Conservation (phyloP, 2,329 filamentous ascomycete genomes). For the Neurospora sp. region DNA sequence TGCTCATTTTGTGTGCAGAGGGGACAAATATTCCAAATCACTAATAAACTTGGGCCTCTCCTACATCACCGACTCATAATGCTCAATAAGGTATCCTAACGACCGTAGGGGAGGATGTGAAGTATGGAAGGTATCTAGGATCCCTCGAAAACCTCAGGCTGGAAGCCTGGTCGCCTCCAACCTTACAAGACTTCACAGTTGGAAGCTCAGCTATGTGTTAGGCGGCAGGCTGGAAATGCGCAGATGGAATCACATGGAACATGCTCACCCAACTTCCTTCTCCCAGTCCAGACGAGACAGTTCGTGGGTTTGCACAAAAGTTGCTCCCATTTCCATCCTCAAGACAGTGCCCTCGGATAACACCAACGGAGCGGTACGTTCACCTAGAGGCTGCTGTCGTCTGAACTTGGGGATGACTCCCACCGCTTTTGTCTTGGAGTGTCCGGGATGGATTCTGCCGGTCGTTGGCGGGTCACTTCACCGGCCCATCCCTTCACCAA, state of each 20-base stretch:
- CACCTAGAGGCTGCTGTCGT: background rate
- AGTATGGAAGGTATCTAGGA: background rate
- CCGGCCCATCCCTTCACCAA: background rate
- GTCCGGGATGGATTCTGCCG: background rate
- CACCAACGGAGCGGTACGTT: background rate
- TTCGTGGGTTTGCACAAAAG: background rate
- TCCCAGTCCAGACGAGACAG: background rate
- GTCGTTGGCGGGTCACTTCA: background rate
- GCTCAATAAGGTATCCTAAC: background rate
- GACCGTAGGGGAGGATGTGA: background rate
- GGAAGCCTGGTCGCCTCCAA: background rate
- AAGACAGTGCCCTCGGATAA: background rate
- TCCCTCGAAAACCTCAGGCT: background rate
- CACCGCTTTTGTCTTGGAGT: background rate
- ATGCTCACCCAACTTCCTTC: background rate
- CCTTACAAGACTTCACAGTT: background rate
- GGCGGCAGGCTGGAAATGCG: background rate
- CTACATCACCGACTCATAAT: too few species aligned
- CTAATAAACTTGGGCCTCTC: background rate
- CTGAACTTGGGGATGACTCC: background rate
- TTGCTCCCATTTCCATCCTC: background rate
- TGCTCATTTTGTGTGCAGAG: background rate
- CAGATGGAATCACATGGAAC: background rate
- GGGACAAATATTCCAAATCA: background rate
- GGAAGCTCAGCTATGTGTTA: background rate